Evolutionary conservation across 257 asterid genomes (phyloP).

Genomic region (Solanum okadae): DNA sequence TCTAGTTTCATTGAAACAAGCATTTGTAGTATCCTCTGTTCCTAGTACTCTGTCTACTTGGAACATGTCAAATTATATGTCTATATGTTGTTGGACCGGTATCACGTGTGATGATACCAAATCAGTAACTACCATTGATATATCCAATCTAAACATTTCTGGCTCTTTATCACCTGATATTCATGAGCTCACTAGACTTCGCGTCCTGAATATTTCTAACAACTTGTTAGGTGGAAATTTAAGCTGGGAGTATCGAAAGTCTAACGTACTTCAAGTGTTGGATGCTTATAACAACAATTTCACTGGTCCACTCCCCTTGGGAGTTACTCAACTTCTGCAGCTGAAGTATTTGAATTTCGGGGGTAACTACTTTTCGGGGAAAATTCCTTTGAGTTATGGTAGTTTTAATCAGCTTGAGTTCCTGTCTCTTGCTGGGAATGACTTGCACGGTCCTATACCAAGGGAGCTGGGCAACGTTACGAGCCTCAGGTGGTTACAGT

Average conservation of each 20-base stretch:
- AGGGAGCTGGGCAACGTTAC: constrained; percentile 25
- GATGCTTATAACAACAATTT: constrained; percentile 36
- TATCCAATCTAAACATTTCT: constrained; percentile 35
- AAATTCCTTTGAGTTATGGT: constrained; percentile 21
- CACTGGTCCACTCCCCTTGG: constrained; percentile 26
- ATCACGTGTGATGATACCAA: constrained; percentile 20
- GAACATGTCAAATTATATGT: constrained; percentile 24
- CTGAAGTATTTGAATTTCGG: constrained; percentile 29
- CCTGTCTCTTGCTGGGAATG: constrained; percentile 35
- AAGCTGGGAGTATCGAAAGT: constrained; percentile 17
- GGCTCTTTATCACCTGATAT: constrained; percentile 22
- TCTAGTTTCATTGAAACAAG: constrained; percentile 16
- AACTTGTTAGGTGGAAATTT: constrained; percentile 23
- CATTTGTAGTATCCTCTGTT: constrained; percentile 5
- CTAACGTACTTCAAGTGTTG: constrained; percentile 12
- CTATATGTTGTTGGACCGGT: constrained; percentile 26
- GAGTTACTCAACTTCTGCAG: constrained; percentile 5
- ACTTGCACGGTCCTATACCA: constrained; percentile 26
- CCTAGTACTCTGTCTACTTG: constrained; percentile 14
- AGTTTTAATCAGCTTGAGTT: constrained; percentile 12
- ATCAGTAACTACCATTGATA: constrained; percentile 20
- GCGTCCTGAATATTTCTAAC: constrained; percentile 23
- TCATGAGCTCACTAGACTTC: constrained; percentile 12
- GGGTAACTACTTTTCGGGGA: constrained; percentile 34
- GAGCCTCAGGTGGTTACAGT: constrained; percentile 19